phyloP scores from a whole-genome alignment of 257 asterid species.

The Verbena officinalis region DNA sequence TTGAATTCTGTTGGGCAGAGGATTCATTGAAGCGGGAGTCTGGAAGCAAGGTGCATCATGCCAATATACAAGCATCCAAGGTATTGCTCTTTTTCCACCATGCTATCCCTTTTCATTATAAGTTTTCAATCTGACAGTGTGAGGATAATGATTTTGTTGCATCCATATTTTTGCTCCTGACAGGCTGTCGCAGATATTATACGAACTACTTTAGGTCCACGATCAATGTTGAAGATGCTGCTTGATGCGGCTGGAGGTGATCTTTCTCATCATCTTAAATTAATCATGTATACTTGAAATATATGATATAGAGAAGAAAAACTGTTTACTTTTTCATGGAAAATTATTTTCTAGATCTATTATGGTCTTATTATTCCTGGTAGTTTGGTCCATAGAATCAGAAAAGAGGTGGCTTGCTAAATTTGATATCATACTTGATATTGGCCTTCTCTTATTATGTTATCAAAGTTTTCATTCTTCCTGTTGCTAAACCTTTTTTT shows the following conservation, averaged over 20 bases:
- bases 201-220: slow-evolving; percentile 93
- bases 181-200: slow-evolving; percentile 96
- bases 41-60: slow-evolving; percentile 88
- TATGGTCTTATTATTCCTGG: slow-evolving; percentile 8
- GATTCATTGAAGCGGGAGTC: slow-evolving; percentile 88
- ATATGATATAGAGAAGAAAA: slow-evolving; percentile 11
- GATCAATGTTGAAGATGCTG: slow-evolving; percentile 93
- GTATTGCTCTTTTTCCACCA: slow-evolving; percentile 33
- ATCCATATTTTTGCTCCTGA: slow-evolving; percentile 4
- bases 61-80: slow-evolving; percentile 95
- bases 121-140: background rate
- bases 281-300: slow-evolving; percentile 8
- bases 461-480: background rate
- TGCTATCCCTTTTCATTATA: background rate
- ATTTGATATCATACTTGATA: background rate
- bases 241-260: slow-evolving; percentile 88
- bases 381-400: slow-evolving; percentile 10
- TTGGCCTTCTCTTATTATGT: slow-evolving; percentile 1
- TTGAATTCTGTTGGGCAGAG: slow-evolving; percentile 50
- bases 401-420: background rate
- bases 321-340: background rate
- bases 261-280: slow-evolving; percentile 19
- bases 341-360: slow-evolving; percentile 12
- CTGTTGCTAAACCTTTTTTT: slow-evolving; percentile 14
- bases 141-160: background rate